Conservation (phyloP, 2,329 filamentous ascomycete genomes). For the Hirsutella minnesotensis region DNA sequence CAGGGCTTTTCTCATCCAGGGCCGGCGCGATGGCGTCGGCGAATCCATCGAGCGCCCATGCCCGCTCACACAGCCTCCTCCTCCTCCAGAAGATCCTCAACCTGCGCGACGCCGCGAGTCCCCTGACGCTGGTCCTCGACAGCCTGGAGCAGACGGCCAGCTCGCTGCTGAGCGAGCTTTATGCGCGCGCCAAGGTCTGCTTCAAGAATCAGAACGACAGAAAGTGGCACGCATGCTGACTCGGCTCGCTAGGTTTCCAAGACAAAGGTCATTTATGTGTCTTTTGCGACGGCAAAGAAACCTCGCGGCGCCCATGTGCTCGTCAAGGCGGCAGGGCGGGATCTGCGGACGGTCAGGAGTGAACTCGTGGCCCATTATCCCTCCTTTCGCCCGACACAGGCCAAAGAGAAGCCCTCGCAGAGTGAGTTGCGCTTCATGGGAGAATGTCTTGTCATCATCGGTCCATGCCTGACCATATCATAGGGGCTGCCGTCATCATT, state of each 20-base stretch:
- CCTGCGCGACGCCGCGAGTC: slow-evolving; percentile 67
- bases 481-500: slow-evolving; percentile 65
- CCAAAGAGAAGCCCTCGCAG: slow-evolving; percentile 23
- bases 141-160: slow-evolving; percentile 69
- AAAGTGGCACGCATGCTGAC: neutral
- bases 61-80: slow-evolving; percentile 73
- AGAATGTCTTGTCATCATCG: too few species aligned
- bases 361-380: slow-evolving; percentile 46
- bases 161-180: slow-evolving; percentile 61
- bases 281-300: slow-evolving; percentile 61
- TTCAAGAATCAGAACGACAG: neutral
- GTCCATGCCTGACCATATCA: neutral
- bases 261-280: slow-evolving; percentile 61
- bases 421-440: slow-evolving; percentile 23
- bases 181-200: slow-evolving; percentile 57
- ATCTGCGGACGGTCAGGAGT: slow-evolving; percentile 40
- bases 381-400: slow-evolving; percentile 10
- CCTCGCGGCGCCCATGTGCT: slow-evolving; percentile 56
- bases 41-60: slow-evolving; percentile 44
- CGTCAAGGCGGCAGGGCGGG: slow-evolving; percentile 50
- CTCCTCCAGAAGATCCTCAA: slow-evolving; percentile 74
- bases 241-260: slow-evolving; percentile 37
- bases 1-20: neutral
- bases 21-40: slow-evolving; percentile 36
- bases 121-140: slow-evolving; percentile 78